Evolutionary conservation across 108 stramenopile genomes (phyloP), one percentile per base, ranked within the genome.

Genomic region (Hondaea fermentalgiana): DNA sequence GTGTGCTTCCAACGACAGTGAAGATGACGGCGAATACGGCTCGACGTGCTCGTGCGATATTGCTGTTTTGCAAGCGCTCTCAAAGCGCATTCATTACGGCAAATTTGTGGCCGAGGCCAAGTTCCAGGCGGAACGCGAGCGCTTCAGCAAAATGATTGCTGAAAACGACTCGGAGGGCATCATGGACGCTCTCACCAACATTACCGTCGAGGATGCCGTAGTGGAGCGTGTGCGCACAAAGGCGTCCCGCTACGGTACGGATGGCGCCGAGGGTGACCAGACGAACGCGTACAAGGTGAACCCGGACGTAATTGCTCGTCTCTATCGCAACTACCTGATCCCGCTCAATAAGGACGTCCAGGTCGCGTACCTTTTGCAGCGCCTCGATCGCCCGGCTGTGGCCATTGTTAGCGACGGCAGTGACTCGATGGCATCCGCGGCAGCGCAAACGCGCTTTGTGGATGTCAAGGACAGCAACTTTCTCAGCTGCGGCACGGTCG

Each of bases 91-190:
- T 47, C 99, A 99, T 89, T 97, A 96, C 72, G 99, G 99, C 43
- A 98, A 98, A 89, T 98, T 98, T 91, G 98, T 98, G 4, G 98
- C 98, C 2, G 98, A 99, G 95, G 93, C 93, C 91, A 99, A 99
- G 91, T 98, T 96, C 90, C 91, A 93, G 88, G 89, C 88, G 45
- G 95, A 97, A 90, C 96, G 96, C n/a, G 93, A 95, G 57, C 95
- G 92, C 83, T 97, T 96, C 91, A 96, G 95, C 90, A 87, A 89
- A 59, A 91, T 99, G 83, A 97, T 97, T 19, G 95, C 96, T 43
- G 95, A 92, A 5, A 95, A 94, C n/a, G 97, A 99, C 92, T 96
- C 96, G 72, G 94, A 95, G 4, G 99, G 99, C 10, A 97, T 98
- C 88, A 96, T 97, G 96, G 87, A 92, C 60, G 72, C 97, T n/a